Evolutionary conservation across 164 flowering plant species (phyloP), one percentile per base, ranked within the genome.

Genomic region (Tetrastigma voinierianum): DNA sequence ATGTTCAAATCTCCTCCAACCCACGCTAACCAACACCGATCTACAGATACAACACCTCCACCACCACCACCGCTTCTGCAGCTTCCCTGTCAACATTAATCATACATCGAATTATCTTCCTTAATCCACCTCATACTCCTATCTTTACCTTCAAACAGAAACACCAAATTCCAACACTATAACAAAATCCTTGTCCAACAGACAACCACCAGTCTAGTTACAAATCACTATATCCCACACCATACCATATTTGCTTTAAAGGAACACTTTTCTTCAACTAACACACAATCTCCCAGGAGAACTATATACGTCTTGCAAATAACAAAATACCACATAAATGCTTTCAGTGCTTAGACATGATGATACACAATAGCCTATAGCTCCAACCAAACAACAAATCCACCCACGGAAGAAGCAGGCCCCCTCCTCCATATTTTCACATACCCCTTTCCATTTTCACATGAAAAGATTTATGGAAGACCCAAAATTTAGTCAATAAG

Each of bases 11-110:
- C 62, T 65, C 69, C 66, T 32, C 66, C 68, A 51, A 65, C 48
- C 61, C 67, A 65, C 67, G 63, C 67, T 70, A 69, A 57, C 73
- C 73, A 74, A 60, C 67, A 65, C 61, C 0, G 67, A 59, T 20
- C 65, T 47, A 74, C 65, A 74, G 67, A 40, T n/a, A 43, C 54
- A 70, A 66, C 67, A 62, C 70, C 70, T 51, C 70, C 63, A 66
- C 19, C 64, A 32, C 40, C 40, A 19, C 56, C 57, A 57, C 67
- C 63, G 67, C 72, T 55, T 62, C 67, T 44, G 56, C 70, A 54
- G 23, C 59, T 67, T 67, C 65, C 77, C 73, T 74, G 78, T 52
- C 65, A 74, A 73, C 74, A 74, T 74, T 61, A 65, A 74, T 52
- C 67, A 66, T 68, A 70, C 71, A 48, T 61, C 70, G 19, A 2